Base-by-base conservation (phyloP, 192 early-diverging fungal species). In the Umbelopsis vinacea region DNA sequence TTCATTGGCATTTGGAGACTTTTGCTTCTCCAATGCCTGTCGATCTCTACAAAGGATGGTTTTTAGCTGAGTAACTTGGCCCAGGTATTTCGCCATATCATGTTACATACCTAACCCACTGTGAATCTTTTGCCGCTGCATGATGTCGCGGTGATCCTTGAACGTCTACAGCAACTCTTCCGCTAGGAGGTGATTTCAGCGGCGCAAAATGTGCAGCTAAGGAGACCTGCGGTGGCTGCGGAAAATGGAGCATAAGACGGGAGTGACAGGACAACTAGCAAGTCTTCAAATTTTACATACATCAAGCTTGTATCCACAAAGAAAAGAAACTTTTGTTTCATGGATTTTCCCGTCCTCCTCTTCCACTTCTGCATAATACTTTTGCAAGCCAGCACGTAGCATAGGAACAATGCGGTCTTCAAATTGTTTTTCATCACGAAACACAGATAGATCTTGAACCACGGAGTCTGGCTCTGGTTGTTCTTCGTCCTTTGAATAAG, bases 41-140 rank as follows among this genome's bases (percentile, higher is more conserved):
- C 92, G 85, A 54, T 89, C 89, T 9, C 91, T 85, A 43, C 10
- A 19, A 22, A 6, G 2, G 21, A 4, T 29, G 2, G 26, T 67
- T 24, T 17, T 52, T 46, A 46, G 10, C 19, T 46, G 15, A 14
- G 7, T 9, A 14, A 10, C 15, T 45, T 14, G 37, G 69, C 2
- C 21, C 8, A 12, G 21, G 46, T 22, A 8, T 43, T 33, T 45
- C 8, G 17, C 5, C 12, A 23, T 17, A 21, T 21, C 17, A 19
- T 46, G 24, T 43, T 43, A 66, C 54, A 38, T 83, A 89, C 87
- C 78, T 71, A 35, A 90, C 79, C 92, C 92, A 93, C 69, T 89
- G 82, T 2, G 92, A 90, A 74, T 93, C 89, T 72, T 93, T 93
- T n/a, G 85, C 83, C 22, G 69, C 67, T 0, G 92, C 84, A 19